Evolutionary conservation across 2,329 filamentous ascomycete species (phyloP).

Genomic region (Epichloe gansuensis): DNA sequence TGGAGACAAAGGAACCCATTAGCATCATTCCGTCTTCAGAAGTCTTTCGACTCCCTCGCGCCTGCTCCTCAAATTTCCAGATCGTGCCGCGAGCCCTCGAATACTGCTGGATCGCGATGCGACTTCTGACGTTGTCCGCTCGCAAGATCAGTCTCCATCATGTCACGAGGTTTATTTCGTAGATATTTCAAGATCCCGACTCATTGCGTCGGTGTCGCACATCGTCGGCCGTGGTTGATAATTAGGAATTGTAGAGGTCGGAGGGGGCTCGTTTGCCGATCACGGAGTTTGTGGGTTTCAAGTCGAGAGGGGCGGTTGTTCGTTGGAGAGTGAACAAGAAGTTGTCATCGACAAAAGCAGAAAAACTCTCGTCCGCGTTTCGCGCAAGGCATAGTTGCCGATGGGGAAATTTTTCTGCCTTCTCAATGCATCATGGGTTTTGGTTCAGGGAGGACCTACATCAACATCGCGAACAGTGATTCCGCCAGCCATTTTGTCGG

Average conservation of each 20-base stretch:
- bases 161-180: background rate
- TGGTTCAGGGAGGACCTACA: constrained; percentile 43
- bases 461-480: constrained; percentile 77
- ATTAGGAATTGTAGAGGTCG: background rate
- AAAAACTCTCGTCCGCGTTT: background rate
- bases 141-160: background rate
- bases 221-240: background rate
- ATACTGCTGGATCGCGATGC: constrained; percentile 3
- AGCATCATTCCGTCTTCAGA: constrained; percentile 67
- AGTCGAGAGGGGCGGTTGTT: background rate
- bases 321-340: background rate
- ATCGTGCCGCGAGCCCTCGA: constrained; percentile 8
- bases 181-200: background rate
- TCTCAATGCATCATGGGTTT: background rate
- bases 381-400: background rate
- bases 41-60: constrained; percentile 61
- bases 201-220: background rate
- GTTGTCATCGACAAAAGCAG: background rate
- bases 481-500: constrained; percentile 68
- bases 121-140: background rate
- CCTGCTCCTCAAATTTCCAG: constrained; percentile 43
- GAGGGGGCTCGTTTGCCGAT: background rate
- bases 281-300: constrained; percentile 2
- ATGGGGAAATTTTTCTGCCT: background rate
- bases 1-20: constrained; percentile 43